Base-by-base conservation (phyloP, 2,329 filamentous ascomycete genomes). In the Claviceps africana region DNA sequence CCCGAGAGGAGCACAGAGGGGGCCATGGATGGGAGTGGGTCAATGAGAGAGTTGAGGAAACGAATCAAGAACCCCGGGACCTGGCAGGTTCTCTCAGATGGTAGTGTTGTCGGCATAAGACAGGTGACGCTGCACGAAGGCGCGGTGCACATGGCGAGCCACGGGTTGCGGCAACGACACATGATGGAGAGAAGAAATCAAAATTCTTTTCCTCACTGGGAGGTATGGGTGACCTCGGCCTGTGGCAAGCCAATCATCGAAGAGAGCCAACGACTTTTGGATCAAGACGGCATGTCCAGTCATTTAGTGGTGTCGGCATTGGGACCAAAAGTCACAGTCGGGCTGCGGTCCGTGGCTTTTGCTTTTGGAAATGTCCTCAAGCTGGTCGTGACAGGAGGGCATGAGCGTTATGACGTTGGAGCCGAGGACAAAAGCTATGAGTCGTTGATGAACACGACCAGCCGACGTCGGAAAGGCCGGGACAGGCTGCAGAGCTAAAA, bases 331-430 rank as follows among this genome's bases (percentile, higher is more conserved):
- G 72, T 73, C 2, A 71, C 71, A 50, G 68, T 88, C 1, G 85
- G 85, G 13, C 74, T 77, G 47, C 73, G 75, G 46, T 84, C 82
- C 49, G 73, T 87, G 3, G 86, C 80, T 0, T 76, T 90, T 31
- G 83, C 77, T 0, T 80, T 89, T 54, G 86, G 85, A 13, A 86
- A 88, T 57, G 73, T 79, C 1, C 73, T 89, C 60, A 89, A 88
- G 66, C 69, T 89, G 49, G 75, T 89, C 52, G 79, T 78, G 2
- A 70, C 84, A 6, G 84, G 66, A 3, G 63, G 83, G 6, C 75
- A 79, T 56, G 83, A 85, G 61, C 71, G 77, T 33, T 85, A 84
- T 58, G 79, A 82, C 44, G 67, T 60, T 17, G 64, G 64, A 28
- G 60, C 59, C 22, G 67, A 60, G 47, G 58, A 61, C 2, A 59